Conservation (phyloP, 2,329 filamentous ascomycete species). For the Arthrobotrys entomopaga region DNA sequence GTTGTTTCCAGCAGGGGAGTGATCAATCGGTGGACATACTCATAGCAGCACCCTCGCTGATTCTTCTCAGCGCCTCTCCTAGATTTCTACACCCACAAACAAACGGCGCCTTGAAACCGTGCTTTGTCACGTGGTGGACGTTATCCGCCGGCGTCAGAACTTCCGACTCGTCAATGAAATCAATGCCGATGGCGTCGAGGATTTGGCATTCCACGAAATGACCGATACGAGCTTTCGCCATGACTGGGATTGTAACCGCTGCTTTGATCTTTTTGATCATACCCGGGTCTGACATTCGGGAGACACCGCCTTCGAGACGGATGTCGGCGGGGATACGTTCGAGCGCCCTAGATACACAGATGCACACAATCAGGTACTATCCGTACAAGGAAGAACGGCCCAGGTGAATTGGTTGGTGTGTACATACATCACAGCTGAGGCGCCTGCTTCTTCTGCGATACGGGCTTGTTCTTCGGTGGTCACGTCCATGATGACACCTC, state of each 20-base stretch:
- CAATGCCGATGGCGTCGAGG: constrained; percentile 90
- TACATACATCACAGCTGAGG: constrained; percentile 84
- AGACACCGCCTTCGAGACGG: constrained; percentile 87
- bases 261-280: constrained; percentile 97
- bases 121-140: constrained; percentile 90
- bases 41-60: constrained; percentile 96
- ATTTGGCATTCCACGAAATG: constrained; percentile 99
- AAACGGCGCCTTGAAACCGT: constrained; percentile 82
- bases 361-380: background rate
- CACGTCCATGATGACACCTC: constrained; percentile 98
- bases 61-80: constrained; percentile 88
- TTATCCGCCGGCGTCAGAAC: constrained; percentile 95
- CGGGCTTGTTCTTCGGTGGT: constrained; percentile 91
- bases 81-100: constrained; percentile 96
- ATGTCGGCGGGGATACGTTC: constrained; percentile 98
- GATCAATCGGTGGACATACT: constrained; percentile 62
- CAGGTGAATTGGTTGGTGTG: background rate
- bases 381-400: background rate
- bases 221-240: constrained; percentile 98
- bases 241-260: constrained; percentile 95
- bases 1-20: no score
- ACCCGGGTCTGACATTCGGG: constrained; percentile 92
- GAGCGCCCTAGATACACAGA: constrained; percentile 69
- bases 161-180: constrained; percentile 97
- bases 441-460: constrained; percentile 96